Conservation (phyloP, 371 early-diverging fungal species). For the Chytridiales sp. region DNA sequence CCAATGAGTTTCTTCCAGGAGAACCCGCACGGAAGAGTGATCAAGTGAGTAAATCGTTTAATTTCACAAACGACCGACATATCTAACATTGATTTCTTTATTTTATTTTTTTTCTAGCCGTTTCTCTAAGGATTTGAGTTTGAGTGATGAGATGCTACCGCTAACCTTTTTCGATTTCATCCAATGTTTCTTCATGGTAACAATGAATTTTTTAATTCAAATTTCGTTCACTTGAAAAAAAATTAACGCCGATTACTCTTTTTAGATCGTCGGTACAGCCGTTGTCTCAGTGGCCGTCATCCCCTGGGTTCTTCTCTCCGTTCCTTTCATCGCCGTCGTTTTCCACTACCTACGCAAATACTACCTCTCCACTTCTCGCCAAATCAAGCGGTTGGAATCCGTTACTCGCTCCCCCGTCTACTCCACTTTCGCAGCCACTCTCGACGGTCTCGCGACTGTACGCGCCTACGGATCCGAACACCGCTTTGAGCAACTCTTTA, state of each 20-base stretch:
- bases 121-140: slow-evolving; percentile 39
- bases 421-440: slow-evolving; percentile 40
- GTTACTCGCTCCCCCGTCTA: slow-evolving; percentile 47
- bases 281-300: slow-evolving; percentile 33
- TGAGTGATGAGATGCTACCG: slow-evolving; percentile 47
- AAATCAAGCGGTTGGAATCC: slow-evolving; percentile 51
- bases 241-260: background rate
- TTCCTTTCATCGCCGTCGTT: slow-evolving; percentile 38
- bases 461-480: slow-evolving; percentile 70
- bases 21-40: slow-evolving; percentile 44
- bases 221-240: background rate
- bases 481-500: slow-evolving; percentile 51
- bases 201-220: background rate
- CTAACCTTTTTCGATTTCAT: slow-evolving; percentile 46
- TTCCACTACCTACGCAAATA: slow-evolving; percentile 33
- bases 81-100: background rate
- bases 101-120: slow-evolving; percentile 14
- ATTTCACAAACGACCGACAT: background rate
- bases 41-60: slow-evolving; percentile 28
- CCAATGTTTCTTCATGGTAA: slow-evolving; percentile 38
- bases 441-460: slow-evolving; percentile 72
- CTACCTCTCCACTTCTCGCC: slow-evolving; percentile 41
- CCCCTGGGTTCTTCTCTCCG: slow-evolving; percentile 37
- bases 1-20: slow-evolving; percentile 51
- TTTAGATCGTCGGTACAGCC: slow-evolving; percentile 36